Evolutionary conservation across 495 filamentous ascomycete species (phyloP).

Genomic region (Penicillium cataractarum): DNA sequence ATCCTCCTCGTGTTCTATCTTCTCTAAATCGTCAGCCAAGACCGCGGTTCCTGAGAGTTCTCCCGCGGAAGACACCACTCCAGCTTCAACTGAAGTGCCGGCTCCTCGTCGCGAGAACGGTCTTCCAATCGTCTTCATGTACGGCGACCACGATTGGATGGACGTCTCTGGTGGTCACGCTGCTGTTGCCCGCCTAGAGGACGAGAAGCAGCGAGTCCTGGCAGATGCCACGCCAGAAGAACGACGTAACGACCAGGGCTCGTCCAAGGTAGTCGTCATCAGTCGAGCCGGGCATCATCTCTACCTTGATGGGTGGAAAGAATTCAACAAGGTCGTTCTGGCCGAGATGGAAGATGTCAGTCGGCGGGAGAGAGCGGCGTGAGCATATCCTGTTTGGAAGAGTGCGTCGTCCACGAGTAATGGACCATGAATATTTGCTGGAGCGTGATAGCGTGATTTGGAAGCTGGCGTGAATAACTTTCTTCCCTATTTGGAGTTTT

Average conservation of each 20-base stretch:
- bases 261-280: conserved; percentile 83
- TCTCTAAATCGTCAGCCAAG: conserved; percentile 13
- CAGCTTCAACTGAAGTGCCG: background rate
- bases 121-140: conserved; percentile 87
- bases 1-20: conserved; percentile 21
- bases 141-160: conserved; percentile 99
- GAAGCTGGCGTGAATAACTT: conserved; percentile 5
- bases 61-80: background rate
- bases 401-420: conserved; percentile 12
- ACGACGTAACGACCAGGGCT: conserved; percentile 70
- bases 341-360: conserved; percentile 79
- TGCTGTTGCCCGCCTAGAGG: conserved; percentile 76
- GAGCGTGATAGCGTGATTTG: conserved; percentile 13
- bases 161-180: conserved; percentile 85
- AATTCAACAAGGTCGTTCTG: conserved; percentile 80
- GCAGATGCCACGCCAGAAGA: conserved; percentile 67
- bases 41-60: conserved; percentile 16
- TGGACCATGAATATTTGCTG: conserved; percentile 18
- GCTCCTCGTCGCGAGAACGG: conserved; percentile 64
- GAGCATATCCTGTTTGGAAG: conserved; percentile 11
- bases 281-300: conserved; percentile 87
- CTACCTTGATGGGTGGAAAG: conserved; percentile 86
- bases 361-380: conserved; percentile 38
- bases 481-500: conserved; percentile 10
- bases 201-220: conserved; percentile 62